Evolutionary conservation across 139 green algal species (phyloP).

Genomic region (Microglena sp.): DNA sequence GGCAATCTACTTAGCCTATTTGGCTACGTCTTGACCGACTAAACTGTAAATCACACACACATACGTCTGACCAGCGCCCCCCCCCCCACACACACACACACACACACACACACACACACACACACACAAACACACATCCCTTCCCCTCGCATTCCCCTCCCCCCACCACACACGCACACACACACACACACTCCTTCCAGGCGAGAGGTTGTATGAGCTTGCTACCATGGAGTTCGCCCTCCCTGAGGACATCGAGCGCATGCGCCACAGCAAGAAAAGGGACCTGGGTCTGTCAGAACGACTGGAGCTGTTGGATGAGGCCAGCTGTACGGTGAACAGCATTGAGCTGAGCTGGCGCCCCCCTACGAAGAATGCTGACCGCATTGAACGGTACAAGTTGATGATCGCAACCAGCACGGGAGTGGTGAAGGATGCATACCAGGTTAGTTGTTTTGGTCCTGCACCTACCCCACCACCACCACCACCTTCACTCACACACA

Average conservation of each 20-base stretch:
- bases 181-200: neutral
- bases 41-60: too few species aligned
- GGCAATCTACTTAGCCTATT: too few species aligned
- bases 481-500: too few species aligned
- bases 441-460: slow-evolving; percentile 17
- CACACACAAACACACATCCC: too few species aligned
- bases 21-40: too few species aligned
- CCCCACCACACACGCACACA: too few species aligned
- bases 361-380: slow-evolving; percentile 68
- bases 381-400: slow-evolving; percentile 70
- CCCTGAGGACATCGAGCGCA: slow-evolving; percentile 57
- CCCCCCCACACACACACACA: too few species aligned
- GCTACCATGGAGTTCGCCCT: slow-evolving; percentile 41
- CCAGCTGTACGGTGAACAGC: slow-evolving; percentile 17
- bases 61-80: too few species aligned
- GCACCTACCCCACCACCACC: neutral
- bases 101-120: too few species aligned
- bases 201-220: neutral
- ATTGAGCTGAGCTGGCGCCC: slow-evolving; percentile 45
- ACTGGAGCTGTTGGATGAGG: slow-evolving; percentile 43
- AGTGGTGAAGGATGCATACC: slow-evolving; percentile 65
- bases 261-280: slow-evolving; percentile 41
- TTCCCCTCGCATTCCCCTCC: too few species aligned
- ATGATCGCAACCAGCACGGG: slow-evolving; percentile 73
- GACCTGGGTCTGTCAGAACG: slow-evolving; percentile 32